A percentile compares a stretch with the other conserved stretches of the same genome.
Conservation (phyloP, 345 rosid genomes). For the Eucalyptus brandiana region DNA sequence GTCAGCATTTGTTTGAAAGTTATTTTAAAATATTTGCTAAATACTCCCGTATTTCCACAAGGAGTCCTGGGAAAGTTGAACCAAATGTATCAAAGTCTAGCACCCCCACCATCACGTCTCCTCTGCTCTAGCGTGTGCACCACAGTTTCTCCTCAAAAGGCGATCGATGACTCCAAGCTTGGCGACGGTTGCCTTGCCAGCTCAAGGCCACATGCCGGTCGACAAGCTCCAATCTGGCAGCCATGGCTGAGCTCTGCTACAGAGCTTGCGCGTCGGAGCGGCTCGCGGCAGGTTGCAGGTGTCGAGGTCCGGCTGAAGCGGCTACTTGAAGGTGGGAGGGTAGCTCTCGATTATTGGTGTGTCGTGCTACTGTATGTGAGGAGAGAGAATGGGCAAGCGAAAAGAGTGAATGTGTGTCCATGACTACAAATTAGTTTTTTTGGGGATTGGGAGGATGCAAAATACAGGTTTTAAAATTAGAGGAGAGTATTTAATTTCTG, state of each 20-base stretch:
- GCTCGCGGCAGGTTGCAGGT: neutral
- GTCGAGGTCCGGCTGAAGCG: too few species aligned
- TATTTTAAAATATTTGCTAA: too few species aligned
- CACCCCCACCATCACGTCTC: neutral
- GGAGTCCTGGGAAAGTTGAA: too few species aligned
- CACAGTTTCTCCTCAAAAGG: neutral
- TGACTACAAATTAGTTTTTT: neutral
- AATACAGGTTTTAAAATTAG: neutral
- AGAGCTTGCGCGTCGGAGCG: neutral
- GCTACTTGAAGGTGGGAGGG: neutral
- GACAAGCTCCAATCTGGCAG: neutral
- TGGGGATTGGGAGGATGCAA: neutral
- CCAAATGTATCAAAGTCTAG: neutral
- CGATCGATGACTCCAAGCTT: neutral
- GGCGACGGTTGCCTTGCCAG: neutral
- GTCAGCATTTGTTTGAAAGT: too few species aligned
- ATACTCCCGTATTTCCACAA: too few species aligned
- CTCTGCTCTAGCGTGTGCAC: neutral
- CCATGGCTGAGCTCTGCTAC: neutral
- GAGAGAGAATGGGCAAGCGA: neutral
- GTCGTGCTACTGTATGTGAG: neutral
- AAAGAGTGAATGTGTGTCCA: neutral
- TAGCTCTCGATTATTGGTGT: neutral
- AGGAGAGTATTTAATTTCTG: neutral
- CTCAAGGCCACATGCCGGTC: neutral